phyloP scores from a whole-genome alignment of 176 grass and related monocot species.

The Pontederia paniculata region DNA sequence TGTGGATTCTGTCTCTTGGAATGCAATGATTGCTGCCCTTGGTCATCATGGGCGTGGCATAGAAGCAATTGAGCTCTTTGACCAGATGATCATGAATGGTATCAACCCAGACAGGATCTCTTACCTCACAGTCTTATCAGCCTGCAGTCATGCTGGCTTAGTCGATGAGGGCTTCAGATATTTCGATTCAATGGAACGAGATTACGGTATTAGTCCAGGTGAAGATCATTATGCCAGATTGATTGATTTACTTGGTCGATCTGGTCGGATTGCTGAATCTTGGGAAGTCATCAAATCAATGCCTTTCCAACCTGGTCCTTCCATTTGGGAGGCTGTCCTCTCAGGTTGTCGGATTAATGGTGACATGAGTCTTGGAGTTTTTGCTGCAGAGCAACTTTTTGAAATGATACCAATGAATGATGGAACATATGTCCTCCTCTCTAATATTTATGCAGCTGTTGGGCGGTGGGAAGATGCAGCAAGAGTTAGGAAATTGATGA shows the following conservation, averaged over 20 bases:
- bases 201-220: slow-evolving; percentile 62
- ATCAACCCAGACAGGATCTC: slow-evolving; percentile 59
- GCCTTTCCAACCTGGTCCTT: slow-evolving; percentile 51
- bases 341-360: slow-evolving; percentile 50
- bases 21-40: slow-evolving; percentile 81
- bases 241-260: slow-evolving; percentile 71
- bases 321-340: slow-evolving; percentile 74
- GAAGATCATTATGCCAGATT: slow-evolving; percentile 72
- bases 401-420: slow-evolving; percentile 63
- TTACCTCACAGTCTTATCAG: slow-evolving; percentile 64
- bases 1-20: slow-evolving; percentile 68
- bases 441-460: slow-evolving; percentile 75
- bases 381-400: slow-evolving; percentile 60
- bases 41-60: slow-evolving; percentile 67
- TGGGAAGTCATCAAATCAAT: slow-evolving; percentile 57
- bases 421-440: slow-evolving; percentile 80
- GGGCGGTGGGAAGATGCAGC: slow-evolving; percentile 67
- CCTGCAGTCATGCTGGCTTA: slow-evolving; percentile 77
- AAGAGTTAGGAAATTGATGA: slow-evolving; percentile 85
- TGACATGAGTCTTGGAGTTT: slow-evolving; percentile 48
- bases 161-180: slow-evolving; percentile 63
- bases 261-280: slow-evolving; percentile 59
- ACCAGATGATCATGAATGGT: slow-evolving; percentile 48
- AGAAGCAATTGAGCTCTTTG: slow-evolving; percentile 62
- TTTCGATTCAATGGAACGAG: slow-evolving; percentile 71